Evolutionary conservation across 2,329 filamentous ascomycete species (phyloP).

Genomic region (Coniella lustricola): DNA sequence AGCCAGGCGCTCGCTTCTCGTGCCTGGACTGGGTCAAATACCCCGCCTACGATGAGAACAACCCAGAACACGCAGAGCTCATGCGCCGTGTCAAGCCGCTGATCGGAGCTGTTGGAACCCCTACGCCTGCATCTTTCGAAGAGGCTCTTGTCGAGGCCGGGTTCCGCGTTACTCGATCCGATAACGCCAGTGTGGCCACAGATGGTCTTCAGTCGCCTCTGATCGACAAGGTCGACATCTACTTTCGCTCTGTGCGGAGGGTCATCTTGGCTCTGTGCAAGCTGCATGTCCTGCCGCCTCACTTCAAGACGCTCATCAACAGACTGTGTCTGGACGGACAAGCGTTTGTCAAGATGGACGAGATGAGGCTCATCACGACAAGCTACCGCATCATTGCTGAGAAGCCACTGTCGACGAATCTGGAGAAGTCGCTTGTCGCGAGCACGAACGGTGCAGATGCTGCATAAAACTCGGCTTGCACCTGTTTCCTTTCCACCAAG

Average conservation of each 20-base stretch:
- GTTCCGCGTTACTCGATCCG: constrained; percentile 38
- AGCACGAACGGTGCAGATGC: not conserved
- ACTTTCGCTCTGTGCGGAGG: constrained; percentile 44
- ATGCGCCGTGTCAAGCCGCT: constrained; percentile 49
- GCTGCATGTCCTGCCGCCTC: constrained; percentile 37
- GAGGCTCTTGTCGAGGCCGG: constrained; percentile 38
- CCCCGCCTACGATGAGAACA: constrained; percentile 38
- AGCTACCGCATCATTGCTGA: constrained; percentile 46
- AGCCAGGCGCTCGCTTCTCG: constrained; percentile 43
- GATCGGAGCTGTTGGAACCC: constrained; percentile 48
- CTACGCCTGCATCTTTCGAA: constrained; percentile 40
- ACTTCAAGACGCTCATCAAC: constrained; percentile 48
- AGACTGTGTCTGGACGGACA: constrained; percentile 45
- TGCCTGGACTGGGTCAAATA: constrained; percentile 47
- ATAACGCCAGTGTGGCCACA: constrained; percentile 39
- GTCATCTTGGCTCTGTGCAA: constrained; percentile 42
- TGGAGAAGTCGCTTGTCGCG: not conserved
- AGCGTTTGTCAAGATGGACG: constrained; percentile 50
- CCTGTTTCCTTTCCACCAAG: not conserved
- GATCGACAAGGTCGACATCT: constrained; percentile 47
- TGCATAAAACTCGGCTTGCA: not conserved
- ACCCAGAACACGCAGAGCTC: constrained; percentile 40
- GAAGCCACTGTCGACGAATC: constrained; percentile 27
- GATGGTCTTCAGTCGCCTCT: constrained; percentile 44
- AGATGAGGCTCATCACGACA: constrained; percentile 43